Evolutionary conservation across 805 yeast genomes (phyloP), one percentile per base, ranked within the genome.

Genomic region (Spathaspora gorwiae): DNA sequence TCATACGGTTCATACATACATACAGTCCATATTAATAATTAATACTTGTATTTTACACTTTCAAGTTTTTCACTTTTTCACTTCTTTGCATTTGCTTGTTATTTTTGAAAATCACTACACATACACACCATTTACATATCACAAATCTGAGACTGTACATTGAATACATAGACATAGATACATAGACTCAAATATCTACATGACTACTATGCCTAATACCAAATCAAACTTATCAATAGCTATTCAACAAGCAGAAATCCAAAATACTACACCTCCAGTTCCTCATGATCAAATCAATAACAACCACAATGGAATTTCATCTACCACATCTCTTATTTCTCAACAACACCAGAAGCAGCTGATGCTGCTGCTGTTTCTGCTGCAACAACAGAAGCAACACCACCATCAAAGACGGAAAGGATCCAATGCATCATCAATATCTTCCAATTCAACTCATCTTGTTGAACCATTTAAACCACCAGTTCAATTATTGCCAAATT

Each of bases 191-290:
- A 3, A 29, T 29, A 29, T 29, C 9, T 3, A 29, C 12, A 29
- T 3, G 84, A 90, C 96, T 66, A 95, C 39, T 42, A 57, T 57
- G 60, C 55, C 60, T 24, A 53, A 56, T 27, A 34, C 47, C 31
- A 68, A 63, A 52, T 70, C 75, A 10, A 72, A 72, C 51, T 55
- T 72, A 35, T 70, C 76, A 35, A 54, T 72, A 47, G 77, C 76
- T 46, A 72, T 72, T 34, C 67, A 70, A 47, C 65, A 68, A 53
- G 75, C 73, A 26, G 74, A 47, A 57, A 55, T 48, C 49, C 50
- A 54, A 50, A 40, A 47, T 47, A 41, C 51, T 15, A 41, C 44
- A 37, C 41, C 52, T 47, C 32, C 39, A 31, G 39, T 46, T 49
- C 6, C 37, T 47, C 27, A 47, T 27, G 30, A 36, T 37, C 49